Conservation (phyloP, 2,329 filamentous ascomycete species). For the Davidsoniella australis region DNA sequence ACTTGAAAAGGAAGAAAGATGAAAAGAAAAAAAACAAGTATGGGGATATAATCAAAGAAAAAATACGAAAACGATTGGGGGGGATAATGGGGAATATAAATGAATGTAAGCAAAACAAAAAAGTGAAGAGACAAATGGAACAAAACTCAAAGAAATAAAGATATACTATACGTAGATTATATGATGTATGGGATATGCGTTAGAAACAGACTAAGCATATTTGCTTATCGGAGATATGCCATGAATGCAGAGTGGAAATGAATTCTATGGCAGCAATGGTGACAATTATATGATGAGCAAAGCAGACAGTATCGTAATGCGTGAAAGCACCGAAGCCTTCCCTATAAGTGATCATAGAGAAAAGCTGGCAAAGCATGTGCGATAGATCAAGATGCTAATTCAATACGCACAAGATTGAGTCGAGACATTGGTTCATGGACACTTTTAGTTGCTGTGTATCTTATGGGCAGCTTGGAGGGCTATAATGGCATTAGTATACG, state of each 20-base stretch:
- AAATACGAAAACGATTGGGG: not conserved
- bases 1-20: too few relatives aligned
- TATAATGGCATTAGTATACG: slow-evolving; percentile 10
- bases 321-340: not conserved
- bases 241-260: too few relatives aligned
- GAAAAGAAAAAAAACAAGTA: not conserved
- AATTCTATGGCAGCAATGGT: too few relatives aligned
- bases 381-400: too few relatives aligned
- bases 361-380: too few relatives aligned
- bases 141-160: not conserved
- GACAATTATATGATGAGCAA: not conserved
- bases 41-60: not conserved
- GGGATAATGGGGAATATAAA: not conserved
- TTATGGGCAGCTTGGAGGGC: slow-evolving; percentile 23
- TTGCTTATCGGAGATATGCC: not conserved
- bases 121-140: not conserved
- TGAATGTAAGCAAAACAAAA: not conserved
- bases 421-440: not conserved
- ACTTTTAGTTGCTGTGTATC: slow-evolving; percentile 3
- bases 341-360: too few relatives aligned
- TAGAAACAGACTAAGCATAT: not conserved
- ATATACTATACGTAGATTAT: slow-evolving; percentile 3
- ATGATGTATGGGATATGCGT: not conserved
- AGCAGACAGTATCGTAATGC: slow-evolving; percentile 4
- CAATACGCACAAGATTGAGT: too few relatives aligned